These are phyloP conservation scores for Colletotrichum tofieldiae DNA, from an alignment of 2,329 filamentous ascomycete species.

Conservation along the genomic window DNA sequence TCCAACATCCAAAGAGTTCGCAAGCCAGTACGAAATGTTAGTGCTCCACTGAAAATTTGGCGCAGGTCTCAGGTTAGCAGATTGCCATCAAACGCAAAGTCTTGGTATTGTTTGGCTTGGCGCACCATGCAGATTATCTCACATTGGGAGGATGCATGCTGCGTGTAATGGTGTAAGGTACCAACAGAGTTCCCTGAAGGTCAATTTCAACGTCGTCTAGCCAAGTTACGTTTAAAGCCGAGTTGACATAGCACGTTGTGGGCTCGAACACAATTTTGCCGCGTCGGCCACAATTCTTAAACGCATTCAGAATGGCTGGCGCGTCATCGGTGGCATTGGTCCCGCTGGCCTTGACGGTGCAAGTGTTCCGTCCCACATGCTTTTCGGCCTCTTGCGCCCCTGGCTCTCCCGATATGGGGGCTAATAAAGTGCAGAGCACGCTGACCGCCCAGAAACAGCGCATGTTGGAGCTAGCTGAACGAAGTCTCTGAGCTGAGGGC, in stretches of 20 bases:
- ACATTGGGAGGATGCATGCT: slow-evolving; percentile 5
- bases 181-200: slow-evolving; percentile 15
- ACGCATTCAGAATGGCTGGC: slow-evolving; percentile 50
- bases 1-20: slow-evolving; percentile 59
- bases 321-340: slow-evolving; percentile 50
- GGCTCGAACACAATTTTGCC: slow-evolving; percentile 52
- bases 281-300: slow-evolving; percentile 49
- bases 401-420: not conserved
- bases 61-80: not conserved
- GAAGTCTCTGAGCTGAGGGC: not conserved
- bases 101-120: slow-evolving; percentile 9
- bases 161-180: not conserved
- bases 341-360: slow-evolving; percentile 48
- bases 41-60: slow-evolving; percentile 51
- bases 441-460: not conserved
- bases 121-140: not conserved
- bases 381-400: not conserved
- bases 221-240: slow-evolving; percentile 22
- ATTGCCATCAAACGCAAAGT: not conserved
- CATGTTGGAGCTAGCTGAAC: not conserved
- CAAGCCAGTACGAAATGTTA: slow-evolving; percentile 62
- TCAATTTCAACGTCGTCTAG: slow-evolving; percentile 30
- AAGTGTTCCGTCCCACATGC: slow-evolving; percentile 40
- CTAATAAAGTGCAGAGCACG: not conserved
- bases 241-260: slow-evolving; percentile 51